Evolutionary conservation across 305 asterid genomes (phyloP), one percentile per base, ranked within the genome.

Genomic region (Ajuga reptans): DNA sequence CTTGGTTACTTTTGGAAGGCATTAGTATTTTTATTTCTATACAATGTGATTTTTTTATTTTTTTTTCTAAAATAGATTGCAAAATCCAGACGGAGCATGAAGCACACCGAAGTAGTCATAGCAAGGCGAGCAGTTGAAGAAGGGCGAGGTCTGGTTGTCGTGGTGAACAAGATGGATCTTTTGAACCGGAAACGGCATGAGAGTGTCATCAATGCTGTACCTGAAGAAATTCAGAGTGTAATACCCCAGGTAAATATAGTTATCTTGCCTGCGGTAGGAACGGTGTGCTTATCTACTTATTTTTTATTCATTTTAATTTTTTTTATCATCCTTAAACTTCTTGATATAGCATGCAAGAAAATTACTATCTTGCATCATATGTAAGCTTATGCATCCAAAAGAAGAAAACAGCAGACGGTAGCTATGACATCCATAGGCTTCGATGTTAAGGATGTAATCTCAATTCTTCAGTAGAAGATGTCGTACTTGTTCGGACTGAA

Each of bases 61-160:
- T 50, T 55, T 66, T 58, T 66, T 4, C 73, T 66, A 11, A 71
- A 69, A 54, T 82, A 89, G 97, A 88, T 92, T 73, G 83, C 82
- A 64, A 84, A 71, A 74, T 84, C 82, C 62, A 82, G 78, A 74
- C 81, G 95, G 80, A 85, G 95, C 85, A 78, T 92, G 95, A 90
- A 85, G 75, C 98, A 90, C 68, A 89, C 89, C 74, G 96, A 92
- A 88, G 98, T 92, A 58, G 97, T 84, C 62, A 90, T 92, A 78
- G 97, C 98, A 45, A 81, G 97, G 79, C 92, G 90, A 72, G 92
- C 98, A 4, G 87, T 92, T 55, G 96, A 87, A 71, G 98, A 92
- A 87, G 98, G 97, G 64, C 83, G 97, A 29, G 89, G 97, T 60
- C 76, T 92, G 83, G 96, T 92, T 37, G 84, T 92, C 47, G 86